phyloP scores from a whole-genome alignment of 2,329 filamentous ascomycete species.

The Venturia asperata region DNA sequence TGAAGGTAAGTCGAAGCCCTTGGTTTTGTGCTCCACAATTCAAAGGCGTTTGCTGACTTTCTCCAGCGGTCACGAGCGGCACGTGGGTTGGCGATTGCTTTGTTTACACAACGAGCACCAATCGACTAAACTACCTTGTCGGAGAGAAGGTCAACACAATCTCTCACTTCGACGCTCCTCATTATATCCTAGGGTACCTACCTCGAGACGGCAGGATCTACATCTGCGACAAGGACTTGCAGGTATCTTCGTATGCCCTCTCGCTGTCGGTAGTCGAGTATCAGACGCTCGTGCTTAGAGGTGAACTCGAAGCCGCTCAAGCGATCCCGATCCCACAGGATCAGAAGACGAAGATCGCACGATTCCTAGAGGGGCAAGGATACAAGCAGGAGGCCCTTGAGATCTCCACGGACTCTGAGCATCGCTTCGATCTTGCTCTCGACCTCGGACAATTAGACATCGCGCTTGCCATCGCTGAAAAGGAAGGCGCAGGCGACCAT shows the following conservation, averaged over 20 bases:
- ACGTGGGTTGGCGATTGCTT: constrained; percentile 99
- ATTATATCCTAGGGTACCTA: constrained; percentile 94
- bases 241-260: constrained; percentile 80
- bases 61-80: constrained; percentile 38
- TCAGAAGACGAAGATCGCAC: constrained; percentile 95
- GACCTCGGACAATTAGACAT: constrained; percentile 75
- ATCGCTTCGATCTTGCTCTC: constrained; percentile 90
- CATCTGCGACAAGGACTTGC: constrained; percentile 90
- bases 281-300: constrained; percentile 88
- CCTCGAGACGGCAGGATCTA: constrained; percentile 94
- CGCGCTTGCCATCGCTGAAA: constrained; percentile 73
- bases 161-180: constrained; percentile 89
- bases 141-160: constrained; percentile 97
- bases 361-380: constrained; percentile 94
- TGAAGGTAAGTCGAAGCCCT: constrained; percentile 34
- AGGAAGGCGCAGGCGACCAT: constrained; percentile 75
- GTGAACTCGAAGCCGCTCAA: constrained; percentile 83
- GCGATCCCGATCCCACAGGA: constrained; percentile 84
- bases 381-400: constrained; percentile 94
- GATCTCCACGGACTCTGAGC: constrained; percentile 88
- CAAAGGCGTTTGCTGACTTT: constrained; percentile 40
- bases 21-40: neutral
- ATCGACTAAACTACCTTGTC: constrained; percentile 94
- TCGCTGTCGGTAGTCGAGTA: constrained; percentile 93
- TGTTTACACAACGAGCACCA: constrained; percentile 95